These are phyloP conservation scores for Starmera dryadoides DNA, from an alignment of 805 yeast species.

Conservation along the genomic window DNA sequence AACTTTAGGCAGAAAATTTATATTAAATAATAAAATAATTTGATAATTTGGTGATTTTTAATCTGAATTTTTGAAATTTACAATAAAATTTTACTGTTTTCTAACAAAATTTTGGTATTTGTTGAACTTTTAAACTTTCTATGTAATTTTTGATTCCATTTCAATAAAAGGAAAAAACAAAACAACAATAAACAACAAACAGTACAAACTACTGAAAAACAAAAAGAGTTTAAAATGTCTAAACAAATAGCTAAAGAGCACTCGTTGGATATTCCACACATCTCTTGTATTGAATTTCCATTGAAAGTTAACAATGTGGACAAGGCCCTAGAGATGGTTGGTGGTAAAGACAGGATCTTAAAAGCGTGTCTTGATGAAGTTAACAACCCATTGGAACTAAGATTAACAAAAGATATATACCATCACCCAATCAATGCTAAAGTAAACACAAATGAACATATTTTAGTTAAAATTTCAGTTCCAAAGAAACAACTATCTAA, in stretches of 20 bases:
- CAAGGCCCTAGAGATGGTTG: conserved; percentile 62
- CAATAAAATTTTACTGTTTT: too few species aligned
- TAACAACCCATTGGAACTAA: conserved; percentile 30
- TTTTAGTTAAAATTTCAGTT: conserved; percentile 49
- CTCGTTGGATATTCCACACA: conserved; percentile 67
- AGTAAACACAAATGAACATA: conserved; percentile 44
- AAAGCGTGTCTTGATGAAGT: conserved; percentile 24
- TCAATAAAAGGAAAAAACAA: not conserved
- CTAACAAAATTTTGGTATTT: too few species aligned
- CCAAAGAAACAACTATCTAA: conserved; percentile 46
- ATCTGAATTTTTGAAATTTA: too few species aligned
- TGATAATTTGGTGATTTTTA: too few species aligned
- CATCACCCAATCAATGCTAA: conserved; percentile 62
- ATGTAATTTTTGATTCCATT: too few species aligned
- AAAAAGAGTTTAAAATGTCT: conserved; percentile 5
- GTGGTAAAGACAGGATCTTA: conserved; percentile 41
- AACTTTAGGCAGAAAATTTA: too few species aligned
- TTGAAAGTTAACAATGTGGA: conserved; percentile 54
- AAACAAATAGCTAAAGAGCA: conserved; percentile 41
- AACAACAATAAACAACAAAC: not conserved
- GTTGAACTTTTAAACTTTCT: too few species aligned
- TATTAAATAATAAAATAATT: too few species aligned
- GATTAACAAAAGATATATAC: conserved; percentile 28
- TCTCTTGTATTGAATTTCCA: conserved; percentile 74
- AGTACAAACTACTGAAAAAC: not conserved